Evolutionary conservation across 768 basidiomycete genomes (phyloP), one percentile per base, ranked within the genome.

Genomic region (Pulveroboletus sp.): DNA sequence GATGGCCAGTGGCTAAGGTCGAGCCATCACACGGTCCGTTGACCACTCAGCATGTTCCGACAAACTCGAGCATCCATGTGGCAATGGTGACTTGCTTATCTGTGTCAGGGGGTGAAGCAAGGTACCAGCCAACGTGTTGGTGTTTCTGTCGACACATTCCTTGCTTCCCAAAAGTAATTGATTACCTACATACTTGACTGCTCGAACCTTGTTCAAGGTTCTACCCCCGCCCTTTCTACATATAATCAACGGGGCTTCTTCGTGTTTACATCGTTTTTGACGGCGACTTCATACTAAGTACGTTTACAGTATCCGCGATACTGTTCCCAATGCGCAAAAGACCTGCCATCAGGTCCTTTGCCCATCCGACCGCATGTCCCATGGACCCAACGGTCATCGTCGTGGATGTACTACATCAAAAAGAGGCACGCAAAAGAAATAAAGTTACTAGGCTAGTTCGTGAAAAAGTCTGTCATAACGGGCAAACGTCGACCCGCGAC

Each of bases 1-100:
- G 64, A 69, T 35, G 78, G 75, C 49, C 59, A 42, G 44, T 69
- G 67, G 67, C 53, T 68, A 20, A 66, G 41, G 40, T 39, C 62
- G 13, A 52, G 31, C 47, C 50, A 51, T 37, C 49, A 23, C 34
- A 52, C 37, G 43, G 48, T 42, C 27, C 55, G 52, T 48, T 53
- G 47, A 61, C 34, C 21, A 43, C 34, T 27, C 5, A 48, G 43
- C 29, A 47, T 47, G 42, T 37, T 47, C 52, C 41, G 41, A 53
- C 40, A 21, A 40, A 43, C 34, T 43, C 27, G 2, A 29, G 27
- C 27, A 11, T 29, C 27, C 2, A 29, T 29, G 27, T 29, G 8
- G 27, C 8, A 11, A 29, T 29, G 8, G 27, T 9, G 27, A 29
- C 12, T 29, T 29, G 24, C 35, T 36, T 40, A 38, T 47, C 40